Conservation (phyloP, 2,329 filamentous ascomycete genomes). For the Penicillium sp. region DNA sequence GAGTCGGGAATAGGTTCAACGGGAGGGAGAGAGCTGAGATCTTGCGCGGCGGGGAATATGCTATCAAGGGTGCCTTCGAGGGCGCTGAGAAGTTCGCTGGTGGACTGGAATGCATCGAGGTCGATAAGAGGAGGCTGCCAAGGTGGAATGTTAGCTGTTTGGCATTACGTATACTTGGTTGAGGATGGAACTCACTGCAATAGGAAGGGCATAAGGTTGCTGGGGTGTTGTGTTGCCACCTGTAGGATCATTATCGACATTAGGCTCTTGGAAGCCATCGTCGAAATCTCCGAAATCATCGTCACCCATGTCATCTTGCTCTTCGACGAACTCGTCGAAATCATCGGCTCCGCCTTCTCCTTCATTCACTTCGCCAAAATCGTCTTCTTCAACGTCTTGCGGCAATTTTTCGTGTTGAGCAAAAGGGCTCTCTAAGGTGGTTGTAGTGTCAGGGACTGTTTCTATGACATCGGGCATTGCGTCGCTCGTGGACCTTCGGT, state of each 20-base stretch:
- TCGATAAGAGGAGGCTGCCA: constrained; percentile 50
- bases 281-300: constrained; percentile 70
- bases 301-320: constrained; percentile 54
- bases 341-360: constrained; percentile 68
- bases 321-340: constrained; percentile 58
- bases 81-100: constrained; percentile 38
- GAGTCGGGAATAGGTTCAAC: constrained; percentile 48
- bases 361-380: constrained; percentile 53
- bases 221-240: constrained; percentile 22
- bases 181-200: constrained; percentile 49
- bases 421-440: constrained; percentile 48
- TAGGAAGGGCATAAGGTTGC: constrained; percentile 38
- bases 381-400: constrained; percentile 51
- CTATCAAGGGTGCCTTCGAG: constrained; percentile 48
- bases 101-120: constrained; percentile 57
- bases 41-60: constrained; percentile 49
- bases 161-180: neutral
- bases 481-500: constrained; percentile 47
- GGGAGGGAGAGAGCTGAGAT: constrained; percentile 37
- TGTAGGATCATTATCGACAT: constrained; percentile 28
- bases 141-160: constrained; percentile 1
- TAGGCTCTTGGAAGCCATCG: constrained; percentile 63
- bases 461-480: constrained; percentile 49
- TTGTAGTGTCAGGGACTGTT: constrained; percentile 53
- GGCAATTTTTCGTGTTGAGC: constrained; percentile 55